Conservation (phyloP, 2,329 filamentous ascomycete species). For the Cercospora citrullina region DNA sequence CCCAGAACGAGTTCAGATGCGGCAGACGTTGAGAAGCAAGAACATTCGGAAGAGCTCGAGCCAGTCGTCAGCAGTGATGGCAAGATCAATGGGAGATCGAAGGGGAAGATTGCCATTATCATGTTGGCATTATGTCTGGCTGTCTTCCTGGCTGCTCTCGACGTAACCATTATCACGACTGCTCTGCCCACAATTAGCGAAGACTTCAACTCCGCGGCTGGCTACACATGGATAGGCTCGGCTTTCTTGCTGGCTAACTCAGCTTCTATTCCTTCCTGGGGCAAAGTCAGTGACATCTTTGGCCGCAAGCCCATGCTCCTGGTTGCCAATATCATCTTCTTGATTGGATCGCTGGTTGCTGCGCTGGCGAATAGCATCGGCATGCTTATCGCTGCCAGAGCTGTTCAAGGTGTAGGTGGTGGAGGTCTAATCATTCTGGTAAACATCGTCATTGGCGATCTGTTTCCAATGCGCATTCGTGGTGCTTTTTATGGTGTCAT, state of each 20-base stretch:
- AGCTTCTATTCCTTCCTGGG: conserved; percentile 32
- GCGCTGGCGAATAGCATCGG: conserved; percentile 58
- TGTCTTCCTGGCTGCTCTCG: conserved; percentile 59
- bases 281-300: conserved; percentile 54
- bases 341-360: conserved; percentile 60
- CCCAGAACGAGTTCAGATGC: conserved; percentile 15
- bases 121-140: conserved; percentile 52
- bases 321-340: conserved; percentile 59
- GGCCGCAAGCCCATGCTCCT: conserved; percentile 61
- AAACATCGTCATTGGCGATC: conserved; percentile 63
- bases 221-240: conserved; percentile 56
- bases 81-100: conserved; percentile 34
- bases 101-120: conserved; percentile 48
- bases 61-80: conserved; percentile 23
- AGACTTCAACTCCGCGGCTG: conserved; percentile 53
- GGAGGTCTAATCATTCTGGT: conserved; percentile 65
- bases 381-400: conserved; percentile 63
- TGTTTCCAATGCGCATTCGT: conserved; percentile 56
- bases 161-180: conserved; percentile 45
- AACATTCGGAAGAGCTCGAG: conserved; percentile 23
- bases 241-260: conserved; percentile 53
- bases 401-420: conserved; percentile 63
- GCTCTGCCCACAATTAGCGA: conserved; percentile 28
- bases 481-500: conserved; percentile 65
- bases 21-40: conserved; percentile 22